phyloP scores from a whole-genome alignment of 768 basidiomycete species.

The Tricholoma terreum region DNA sequence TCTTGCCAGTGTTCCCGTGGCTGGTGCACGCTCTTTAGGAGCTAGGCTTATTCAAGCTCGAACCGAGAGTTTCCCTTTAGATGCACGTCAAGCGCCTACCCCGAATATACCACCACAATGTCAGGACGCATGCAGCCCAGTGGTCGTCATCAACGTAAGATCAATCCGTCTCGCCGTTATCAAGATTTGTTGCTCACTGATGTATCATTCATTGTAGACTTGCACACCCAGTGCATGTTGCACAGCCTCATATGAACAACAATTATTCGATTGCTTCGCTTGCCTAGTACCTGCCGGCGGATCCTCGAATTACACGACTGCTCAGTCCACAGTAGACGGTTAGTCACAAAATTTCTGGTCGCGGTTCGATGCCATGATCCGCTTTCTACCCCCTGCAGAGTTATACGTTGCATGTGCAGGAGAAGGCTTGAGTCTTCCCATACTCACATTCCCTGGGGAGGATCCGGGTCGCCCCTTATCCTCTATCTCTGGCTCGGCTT shows the following conservation, averaged over 20 bases:
- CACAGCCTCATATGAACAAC: constrained; percentile 32
- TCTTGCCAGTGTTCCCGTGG: neutral
- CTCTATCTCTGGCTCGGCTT: constrained; percentile 18
- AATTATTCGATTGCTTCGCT: constrained; percentile 40
- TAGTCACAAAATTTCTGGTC: neutral
- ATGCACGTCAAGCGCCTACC: constrained; percentile 21
- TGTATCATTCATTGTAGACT: constrained; percentile 13
- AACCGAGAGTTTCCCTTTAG: neutral
- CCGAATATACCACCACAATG: constrained; percentile 30
- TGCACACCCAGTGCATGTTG: constrained; percentile 36
- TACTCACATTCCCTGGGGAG: constrained; percentile 32
- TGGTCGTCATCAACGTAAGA: constrained; percentile 22
- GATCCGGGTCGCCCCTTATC: constrained; percentile 26
- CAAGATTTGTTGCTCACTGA: neutral
- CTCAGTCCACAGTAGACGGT: neutral
- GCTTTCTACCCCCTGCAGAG: neutral
- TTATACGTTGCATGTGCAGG: constrained; percentile 15
- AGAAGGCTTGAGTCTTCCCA: constrained; percentile 19
- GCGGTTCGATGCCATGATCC: neutral
- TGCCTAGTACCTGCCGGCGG: constrained; percentile 29
- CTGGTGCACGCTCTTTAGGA: neutral
- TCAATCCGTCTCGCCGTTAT: neutral
- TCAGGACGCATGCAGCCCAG: constrained; percentile 26
- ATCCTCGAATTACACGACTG: neutral
- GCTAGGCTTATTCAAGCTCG: neutral